phyloP scores from a whole-genome alignment of 257 asterid species.

The Orobanche coerulescens region DNA sequence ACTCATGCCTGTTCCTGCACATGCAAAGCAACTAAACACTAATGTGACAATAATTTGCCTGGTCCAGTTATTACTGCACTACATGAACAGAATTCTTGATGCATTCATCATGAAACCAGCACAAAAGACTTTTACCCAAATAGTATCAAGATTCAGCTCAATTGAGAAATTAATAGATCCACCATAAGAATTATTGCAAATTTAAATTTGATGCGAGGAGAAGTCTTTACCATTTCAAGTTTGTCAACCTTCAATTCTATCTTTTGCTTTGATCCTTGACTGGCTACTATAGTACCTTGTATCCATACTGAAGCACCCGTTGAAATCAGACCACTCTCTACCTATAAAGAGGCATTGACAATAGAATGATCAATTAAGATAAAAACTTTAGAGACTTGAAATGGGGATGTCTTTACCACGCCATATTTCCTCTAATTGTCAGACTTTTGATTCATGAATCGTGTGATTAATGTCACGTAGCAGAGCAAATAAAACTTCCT shows the following conservation, averaged over 20 bases:
- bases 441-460: no score
- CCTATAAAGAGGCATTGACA: slow-evolving; percentile 36
- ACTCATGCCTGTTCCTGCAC: background rate
- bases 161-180: background rate
- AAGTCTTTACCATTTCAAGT: slow-evolving; percentile 59
- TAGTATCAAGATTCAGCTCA: slow-evolving; percentile 2
- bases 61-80: slow-evolving; percentile 11
- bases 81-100: slow-evolving; percentile 8
- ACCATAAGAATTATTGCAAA: background rate
- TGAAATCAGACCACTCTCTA: slow-evolving; percentile 60
- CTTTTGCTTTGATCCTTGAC: slow-evolving; percentile 96
- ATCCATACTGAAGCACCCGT: slow-evolving; percentile 89
- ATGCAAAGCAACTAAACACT: slow-evolving; percentile 2
- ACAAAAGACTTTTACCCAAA: background rate
- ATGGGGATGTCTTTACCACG: no score
- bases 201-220: slow-evolving; percentile 2
- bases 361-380: slow-evolving; percentile 16
- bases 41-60: background rate
- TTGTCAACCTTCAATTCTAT: slow-evolving; percentile 82
- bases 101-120: slow-evolving; percentile 3
- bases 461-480: no score
- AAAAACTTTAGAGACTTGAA: no score
- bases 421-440: no score
- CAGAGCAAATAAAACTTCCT: no score
- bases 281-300: slow-evolving; percentile 66